A percentile compares a stretch with the other conserved stretches of the same genome.
Conservation (phyloP, 1,284 basidiomycete species). For the Trichosporon coremiiforme region DNA sequence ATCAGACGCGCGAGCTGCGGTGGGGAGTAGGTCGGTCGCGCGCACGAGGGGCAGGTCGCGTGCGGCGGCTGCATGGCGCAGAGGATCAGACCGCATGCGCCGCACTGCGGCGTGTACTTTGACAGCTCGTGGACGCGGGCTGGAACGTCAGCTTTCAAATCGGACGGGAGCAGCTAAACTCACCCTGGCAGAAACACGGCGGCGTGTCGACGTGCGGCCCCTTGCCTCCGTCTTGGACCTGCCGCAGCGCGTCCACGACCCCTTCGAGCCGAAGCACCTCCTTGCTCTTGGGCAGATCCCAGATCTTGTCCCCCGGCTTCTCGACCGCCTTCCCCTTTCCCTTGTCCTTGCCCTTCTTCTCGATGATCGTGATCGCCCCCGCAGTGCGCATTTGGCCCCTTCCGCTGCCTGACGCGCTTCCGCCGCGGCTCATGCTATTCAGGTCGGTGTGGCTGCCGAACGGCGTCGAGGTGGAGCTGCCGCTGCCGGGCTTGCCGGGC, state of each 20-base stretch:
- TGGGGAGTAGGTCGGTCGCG: slow-evolving; percentile 34
- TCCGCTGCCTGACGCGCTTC: slow-evolving; percentile 1
- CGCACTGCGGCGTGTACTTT: slow-evolving; percentile 53
- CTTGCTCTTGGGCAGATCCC: slow-evolving; percentile 49
- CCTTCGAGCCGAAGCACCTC: slow-evolving; percentile 49
- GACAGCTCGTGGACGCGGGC: slow-evolving; percentile 56
- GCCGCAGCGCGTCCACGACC: slow-evolving; percentile 39
- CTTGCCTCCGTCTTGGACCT: slow-evolving; percentile 43
- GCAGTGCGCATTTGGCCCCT: neutral
- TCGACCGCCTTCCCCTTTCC: slow-evolving; percentile 19
- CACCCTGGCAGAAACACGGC: slow-evolving; percentile 58
- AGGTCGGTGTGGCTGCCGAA: neutral
- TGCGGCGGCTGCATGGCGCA: slow-evolving; percentile 53
- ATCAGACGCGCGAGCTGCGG: slow-evolving; percentile 50
- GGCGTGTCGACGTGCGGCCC: slow-evolving; percentile 26
- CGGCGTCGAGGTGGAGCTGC: neutral
- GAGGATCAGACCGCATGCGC: slow-evolving; percentile 53
- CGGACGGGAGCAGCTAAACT: slow-evolving; percentile 20
- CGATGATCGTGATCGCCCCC: slow-evolving; percentile 41
- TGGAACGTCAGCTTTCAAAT: slow-evolving; percentile 28
- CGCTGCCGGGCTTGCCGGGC: slow-evolving; percentile 15
- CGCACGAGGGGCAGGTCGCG: slow-evolving; percentile 57
- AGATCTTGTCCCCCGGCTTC: slow-evolving; percentile 42
- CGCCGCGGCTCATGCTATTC: slow-evolving; percentile 9
- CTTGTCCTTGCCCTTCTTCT: slow-evolving; percentile 31